Percentiles rank a stretch among this genome's conserved stretches.
Evolutionary conservation across 2,329 filamentous ascomycete genomes (phyloP).

Genomic region (Nemania bipapillata): DNA sequence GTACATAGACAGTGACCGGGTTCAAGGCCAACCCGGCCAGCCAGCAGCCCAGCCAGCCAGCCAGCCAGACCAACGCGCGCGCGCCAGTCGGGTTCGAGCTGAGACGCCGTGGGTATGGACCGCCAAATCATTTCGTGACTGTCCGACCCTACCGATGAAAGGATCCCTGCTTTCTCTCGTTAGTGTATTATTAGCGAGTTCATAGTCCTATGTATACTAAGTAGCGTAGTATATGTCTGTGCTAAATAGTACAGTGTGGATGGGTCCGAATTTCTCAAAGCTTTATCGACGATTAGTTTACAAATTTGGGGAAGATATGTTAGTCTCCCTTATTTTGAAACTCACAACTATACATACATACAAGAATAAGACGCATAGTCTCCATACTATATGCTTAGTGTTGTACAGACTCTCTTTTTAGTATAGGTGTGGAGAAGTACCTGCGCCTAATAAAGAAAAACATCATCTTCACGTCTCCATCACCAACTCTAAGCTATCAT

Average conservation of each 20-base stretch:
- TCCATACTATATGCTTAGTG: not conserved
- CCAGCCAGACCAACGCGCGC: not conserved
- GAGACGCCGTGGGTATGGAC: conserved; percentile 14
- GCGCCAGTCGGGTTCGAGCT: conserved; percentile 19
- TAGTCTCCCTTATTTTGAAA: no score
- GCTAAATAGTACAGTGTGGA: no score
- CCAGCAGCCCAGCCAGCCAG: no score
- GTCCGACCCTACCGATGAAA: conserved; percentile 20
- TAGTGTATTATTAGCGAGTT: not conserved
- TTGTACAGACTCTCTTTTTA: not conserved
- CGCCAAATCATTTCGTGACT: conserved; percentile 13
- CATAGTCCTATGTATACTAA: not conserved
- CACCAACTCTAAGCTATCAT: not conserved
- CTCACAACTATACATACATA: not conserved
- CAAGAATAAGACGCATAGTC: not conserved
- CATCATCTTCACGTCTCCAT: conserved; percentile 28
- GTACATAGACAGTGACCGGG: not conserved
- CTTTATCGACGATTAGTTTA: no score
- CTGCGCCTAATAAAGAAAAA: not conserved
- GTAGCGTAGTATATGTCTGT: no score
- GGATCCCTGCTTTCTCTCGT: conserved; percentile 26
- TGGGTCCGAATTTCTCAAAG: no score
- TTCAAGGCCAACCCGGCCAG: not conserved
- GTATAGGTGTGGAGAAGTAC: not conserved
- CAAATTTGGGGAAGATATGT: no score